Evolutionary conservation across 2,329 filamentous ascomycete genomes (phyloP).

Genomic region (Zarea fungicola): DNA sequence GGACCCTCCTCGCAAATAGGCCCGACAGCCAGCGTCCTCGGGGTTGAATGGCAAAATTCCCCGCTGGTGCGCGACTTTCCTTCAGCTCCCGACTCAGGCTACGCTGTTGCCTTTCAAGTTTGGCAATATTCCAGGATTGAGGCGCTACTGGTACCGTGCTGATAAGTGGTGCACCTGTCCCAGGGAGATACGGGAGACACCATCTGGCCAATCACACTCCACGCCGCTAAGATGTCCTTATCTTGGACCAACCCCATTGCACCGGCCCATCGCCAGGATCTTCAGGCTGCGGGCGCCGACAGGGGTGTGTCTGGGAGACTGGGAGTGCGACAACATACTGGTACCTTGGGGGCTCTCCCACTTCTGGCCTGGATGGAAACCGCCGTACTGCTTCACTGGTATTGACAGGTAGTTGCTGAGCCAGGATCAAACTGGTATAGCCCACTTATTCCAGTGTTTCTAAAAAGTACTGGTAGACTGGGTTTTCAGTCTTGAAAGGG

Average conservation of each 20-base stretch:
- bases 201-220: constrained; percentile 8
- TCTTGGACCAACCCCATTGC: constrained; percentile 13
- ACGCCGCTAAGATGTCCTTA: constrained; percentile 2
- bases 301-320: background rate
- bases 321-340: too few relatives aligned
- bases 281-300: background rate
- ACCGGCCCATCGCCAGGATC: constrained; percentile 13
- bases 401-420: too few relatives aligned
- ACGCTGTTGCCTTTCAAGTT: background rate
- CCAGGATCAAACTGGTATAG: too few relatives aligned
- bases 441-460: too few relatives aligned
- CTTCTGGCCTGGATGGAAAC: too few relatives aligned
- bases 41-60: background rate
- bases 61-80: constrained; percentile 7
- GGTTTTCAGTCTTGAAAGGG: too few relatives aligned
- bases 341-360: background rate
- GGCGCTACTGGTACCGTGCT: background rate
- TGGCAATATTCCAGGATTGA: background rate
- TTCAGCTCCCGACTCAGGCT: background rate
- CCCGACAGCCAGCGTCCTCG: too few relatives aligned
- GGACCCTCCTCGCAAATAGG: background rate
- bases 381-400: too few relatives aligned
- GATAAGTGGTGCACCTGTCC: constrained; percentile 5
- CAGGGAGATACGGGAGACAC: background rate
- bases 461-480: too few relatives aligned